A percentile compares a stretch with the other conserved stretches of the same genome.
phyloP scores from a whole-genome alignment of 768 basidiomycete species.

The Mycena albidolilacea region DNA sequence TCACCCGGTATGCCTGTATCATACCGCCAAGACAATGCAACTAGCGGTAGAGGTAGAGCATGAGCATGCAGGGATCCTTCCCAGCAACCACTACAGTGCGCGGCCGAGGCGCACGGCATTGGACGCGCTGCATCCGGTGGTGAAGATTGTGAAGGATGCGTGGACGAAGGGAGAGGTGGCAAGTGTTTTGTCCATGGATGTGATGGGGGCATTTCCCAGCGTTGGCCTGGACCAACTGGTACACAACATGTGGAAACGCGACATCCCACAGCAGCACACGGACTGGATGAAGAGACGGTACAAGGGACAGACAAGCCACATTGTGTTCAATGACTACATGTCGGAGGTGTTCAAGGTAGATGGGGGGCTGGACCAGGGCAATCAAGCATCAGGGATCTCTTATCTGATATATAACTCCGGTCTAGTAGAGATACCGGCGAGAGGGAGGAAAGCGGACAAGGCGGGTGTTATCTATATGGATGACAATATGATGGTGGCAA shows the following conservation, averaged over 20 bases:
- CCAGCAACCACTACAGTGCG: constrained; percentile 37
- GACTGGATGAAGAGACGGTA: constrained; percentile 14
- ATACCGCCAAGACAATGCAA: constrained; percentile 25
- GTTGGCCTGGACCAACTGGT: constrained; percentile 47
- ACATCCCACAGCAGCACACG: constrained; percentile 46
- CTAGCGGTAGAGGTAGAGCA: constrained; percentile 46
- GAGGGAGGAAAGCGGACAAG: neutral
- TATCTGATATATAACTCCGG: constrained; percentile 45
- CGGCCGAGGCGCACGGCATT: constrained; percentile 54
- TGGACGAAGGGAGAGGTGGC: constrained; percentile 51
- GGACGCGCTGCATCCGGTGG: constrained; percentile 52
- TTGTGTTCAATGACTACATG: neutral
- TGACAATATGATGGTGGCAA: constrained; percentile 35
- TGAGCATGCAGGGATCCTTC: constrained; percentile 50
- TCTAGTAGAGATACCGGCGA: constrained; percentile 22
- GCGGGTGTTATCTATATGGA: constrained; percentile 36
- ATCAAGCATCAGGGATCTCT: constrained; percentile 14
- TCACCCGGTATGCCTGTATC: constrained; percentile 53
- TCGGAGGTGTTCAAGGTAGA: neutral
- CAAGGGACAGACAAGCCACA: neutral
- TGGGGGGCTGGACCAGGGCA: constrained; percentile 44
- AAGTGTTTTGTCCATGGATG: constrained; percentile 46
- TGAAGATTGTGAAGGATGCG: constrained; percentile 52
- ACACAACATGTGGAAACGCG: neutral
- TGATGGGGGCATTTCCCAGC: constrained; percentile 61